phyloP scores from a whole-genome alignment of 1,284 basidiomycete species.

The Leccinum pachyderme region DNA sequence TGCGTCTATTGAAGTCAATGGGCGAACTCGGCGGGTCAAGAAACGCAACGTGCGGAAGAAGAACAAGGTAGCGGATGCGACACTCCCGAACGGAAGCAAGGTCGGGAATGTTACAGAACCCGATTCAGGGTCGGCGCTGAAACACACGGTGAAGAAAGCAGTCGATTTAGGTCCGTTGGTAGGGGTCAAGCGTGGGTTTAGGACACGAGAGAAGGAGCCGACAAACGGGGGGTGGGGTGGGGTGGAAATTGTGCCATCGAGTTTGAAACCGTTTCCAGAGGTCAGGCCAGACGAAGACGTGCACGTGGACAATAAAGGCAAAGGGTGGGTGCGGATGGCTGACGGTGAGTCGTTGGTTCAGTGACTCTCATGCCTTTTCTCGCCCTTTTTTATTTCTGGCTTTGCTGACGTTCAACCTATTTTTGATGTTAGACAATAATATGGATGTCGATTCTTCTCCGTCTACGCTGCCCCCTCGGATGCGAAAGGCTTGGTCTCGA shows the following conservation, averaged over 20 bases:
- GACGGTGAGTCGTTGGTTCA: slow-evolving; percentile 24
- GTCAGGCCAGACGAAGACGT: slow-evolving; percentile 9
- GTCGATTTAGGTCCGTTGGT: slow-evolving; percentile 69
- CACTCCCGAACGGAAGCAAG: slow-evolving; percentile 5
- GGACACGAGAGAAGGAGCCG: slow-evolving; percentile 51
- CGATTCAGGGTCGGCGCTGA: background rate
- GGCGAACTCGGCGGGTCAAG: slow-evolving; percentile 14
- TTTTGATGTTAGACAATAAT: slow-evolving; percentile 8
- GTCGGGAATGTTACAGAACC: background rate
- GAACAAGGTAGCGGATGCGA: background rate
- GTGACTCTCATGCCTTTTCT: background rate
- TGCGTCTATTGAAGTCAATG: slow-evolving; percentile 5
- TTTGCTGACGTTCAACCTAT: background rate
- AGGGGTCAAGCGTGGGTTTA: slow-evolving; percentile 66
- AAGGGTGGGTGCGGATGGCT: slow-evolving; percentile 17
- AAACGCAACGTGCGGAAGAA: slow-evolving; percentile 25
- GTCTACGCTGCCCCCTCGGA: slow-evolving; percentile 53
- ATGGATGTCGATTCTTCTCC: slow-evolving; percentile 1
- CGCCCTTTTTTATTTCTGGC: background rate
- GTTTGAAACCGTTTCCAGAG: slow-evolving; percentile 18
- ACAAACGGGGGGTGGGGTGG: slow-evolving; percentile 60
- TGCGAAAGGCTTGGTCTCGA: slow-evolving; percentile 56
- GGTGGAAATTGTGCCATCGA: slow-evolving; percentile 51
- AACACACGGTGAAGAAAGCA: slow-evolving; percentile 10
- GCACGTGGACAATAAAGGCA: slow-evolving; percentile 18